Evolutionary conservation across 148 eudicot genomes (phyloP).

Genomic region (Nyssa sinensis): DNA sequence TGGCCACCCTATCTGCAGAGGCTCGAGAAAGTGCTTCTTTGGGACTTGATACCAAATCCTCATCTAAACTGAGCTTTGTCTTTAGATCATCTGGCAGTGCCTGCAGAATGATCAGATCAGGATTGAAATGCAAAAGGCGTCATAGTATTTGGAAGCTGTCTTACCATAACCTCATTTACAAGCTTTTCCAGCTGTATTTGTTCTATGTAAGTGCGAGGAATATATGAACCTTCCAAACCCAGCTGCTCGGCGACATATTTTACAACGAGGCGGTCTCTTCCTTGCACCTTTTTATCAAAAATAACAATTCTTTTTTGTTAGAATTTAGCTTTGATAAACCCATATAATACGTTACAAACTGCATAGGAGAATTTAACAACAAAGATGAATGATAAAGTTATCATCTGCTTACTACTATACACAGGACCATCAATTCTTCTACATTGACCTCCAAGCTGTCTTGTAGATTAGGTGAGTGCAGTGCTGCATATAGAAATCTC

Average conservation of each 20-base stretch:
- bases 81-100: slow-evolving; percentile 89
- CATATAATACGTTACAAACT: neutral
- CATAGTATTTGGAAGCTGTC: slow-evolving; percentile 14
- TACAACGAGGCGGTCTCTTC: slow-evolving; percentile 76
- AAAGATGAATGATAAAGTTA: neutral
- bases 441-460: no score
- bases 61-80: slow-evolving; percentile 89
- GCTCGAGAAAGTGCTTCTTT: slow-evolving; percentile 73
- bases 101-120: slow-evolving; percentile 33
- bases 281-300: slow-evolving; percentile 66
- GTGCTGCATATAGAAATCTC: no score
- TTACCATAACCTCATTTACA: slow-evolving; percentile 91
- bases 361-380: neutral
- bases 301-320: neutral
- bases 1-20: slow-evolving; percentile 56
- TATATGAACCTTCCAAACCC: slow-evolving; percentile 85
- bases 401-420: no score
- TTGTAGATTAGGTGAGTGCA: no score
- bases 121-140: neutral
- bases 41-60: slow-evolving; percentile 73
- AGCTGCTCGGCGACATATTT: slow-evolving; percentile 72
- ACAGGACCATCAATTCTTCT: no score
- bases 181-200: slow-evolving; percentile 97
- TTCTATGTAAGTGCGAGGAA: slow-evolving; percentile 89
- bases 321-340: neutral